Evolutionary conservation across 192 early-diverging fungal genomes (phyloP).

Genomic region (Gamsiella multidivaricata): DNA sequence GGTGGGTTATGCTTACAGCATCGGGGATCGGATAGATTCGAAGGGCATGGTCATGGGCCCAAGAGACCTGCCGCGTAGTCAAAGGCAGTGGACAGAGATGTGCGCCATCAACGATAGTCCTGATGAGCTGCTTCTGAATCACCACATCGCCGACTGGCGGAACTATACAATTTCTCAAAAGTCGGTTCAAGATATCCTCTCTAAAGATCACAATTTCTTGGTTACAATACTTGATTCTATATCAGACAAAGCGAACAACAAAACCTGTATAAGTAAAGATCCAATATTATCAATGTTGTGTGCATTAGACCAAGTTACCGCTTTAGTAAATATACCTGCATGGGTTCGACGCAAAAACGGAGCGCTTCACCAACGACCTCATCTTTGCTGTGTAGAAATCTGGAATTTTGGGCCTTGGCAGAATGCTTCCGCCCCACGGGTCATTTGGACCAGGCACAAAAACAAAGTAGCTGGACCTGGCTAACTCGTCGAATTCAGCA

Average conservation of each 20-base stretch:
- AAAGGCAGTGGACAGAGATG: conserved; percentile 88
- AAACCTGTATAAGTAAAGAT: too few species aligned
- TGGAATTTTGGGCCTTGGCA: conserved; percentile 83
- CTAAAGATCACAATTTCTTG: conserved; percentile 93
- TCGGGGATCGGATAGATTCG: conserved; percentile 91
- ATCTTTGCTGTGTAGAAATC: conserved; percentile 75
- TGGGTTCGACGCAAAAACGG: conserved; percentile 84
- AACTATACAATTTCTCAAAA: conserved; percentile 81
- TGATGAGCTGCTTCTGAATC: conserved; percentile 69
- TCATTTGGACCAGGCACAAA: conserved; percentile 93
- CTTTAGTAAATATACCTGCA: conserved; percentile 64
- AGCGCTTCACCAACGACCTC: conserved; percentile 65
- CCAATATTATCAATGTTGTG: too few species aligned
- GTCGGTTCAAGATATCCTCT: conserved; percentile 81
- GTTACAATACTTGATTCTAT: conserved; percentile 88
- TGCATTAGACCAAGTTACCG: background rate
- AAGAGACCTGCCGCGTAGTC: conserved; percentile 79
- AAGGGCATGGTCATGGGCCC: conserved; percentile 86
- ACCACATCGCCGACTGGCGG: conserved; percentile 62
- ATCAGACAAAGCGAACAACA: too few species aligned
- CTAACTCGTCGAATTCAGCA: conserved; percentile 69
- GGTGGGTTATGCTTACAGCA: too few species aligned
- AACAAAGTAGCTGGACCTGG: conserved; percentile 76
- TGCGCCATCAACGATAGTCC: conserved; percentile 85
- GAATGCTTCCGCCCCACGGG: conserved; percentile 76